phyloP scores from a whole-genome alignment of 2,329 filamentous ascomycete genomes.

The Pyrenophora graminea region DNA sequence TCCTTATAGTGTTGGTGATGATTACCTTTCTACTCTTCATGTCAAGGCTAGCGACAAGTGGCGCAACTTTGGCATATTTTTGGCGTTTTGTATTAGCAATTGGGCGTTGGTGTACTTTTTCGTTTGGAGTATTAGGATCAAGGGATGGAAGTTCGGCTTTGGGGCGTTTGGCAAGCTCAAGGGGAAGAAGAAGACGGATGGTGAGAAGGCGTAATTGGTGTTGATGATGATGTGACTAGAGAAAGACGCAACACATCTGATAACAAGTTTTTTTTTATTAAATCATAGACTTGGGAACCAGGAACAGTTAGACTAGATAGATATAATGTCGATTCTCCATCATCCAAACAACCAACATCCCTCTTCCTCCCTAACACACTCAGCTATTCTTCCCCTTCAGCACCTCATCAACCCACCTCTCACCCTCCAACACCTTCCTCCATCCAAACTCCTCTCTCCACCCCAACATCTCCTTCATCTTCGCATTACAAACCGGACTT shows the following conservation, averaged over 20 bases:
- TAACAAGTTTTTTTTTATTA: no score
- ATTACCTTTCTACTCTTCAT: slow-evolving; percentile 67
- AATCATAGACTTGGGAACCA: no score
- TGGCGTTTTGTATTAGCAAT: slow-evolving; percentile 71
- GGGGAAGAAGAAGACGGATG: slow-evolving; percentile 15
- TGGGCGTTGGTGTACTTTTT: slow-evolving; percentile 77
- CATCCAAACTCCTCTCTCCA: slow-evolving; percentile 63
- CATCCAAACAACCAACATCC: no score
- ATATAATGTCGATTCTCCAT: no score
- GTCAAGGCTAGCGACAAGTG: slow-evolving; percentile 66
- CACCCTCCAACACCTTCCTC: slow-evolving; percentile 28
- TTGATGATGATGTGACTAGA: no score
- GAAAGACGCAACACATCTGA: not conserved
- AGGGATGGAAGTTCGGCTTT: slow-evolving; percentile 72
- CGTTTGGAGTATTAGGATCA: slow-evolving; percentile 72
- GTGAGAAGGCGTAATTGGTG: slow-evolving; percentile 3
- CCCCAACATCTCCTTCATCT: slow-evolving; percentile 61
- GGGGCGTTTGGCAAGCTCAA: slow-evolving; percentile 50
- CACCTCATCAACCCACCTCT: no score
- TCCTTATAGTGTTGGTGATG: slow-evolving; percentile 64
- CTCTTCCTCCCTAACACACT: no score
- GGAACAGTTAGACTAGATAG: no score
- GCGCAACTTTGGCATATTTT: slow-evolving; percentile 73
- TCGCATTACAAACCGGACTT: slow-evolving; percentile 62
- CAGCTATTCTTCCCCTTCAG: no score